A percentile compares a stretch with the other conserved stretches of the same genome.
Conservation (phyloP, 75 land plant species). For the Adiantum capillusveneris region DNA sequence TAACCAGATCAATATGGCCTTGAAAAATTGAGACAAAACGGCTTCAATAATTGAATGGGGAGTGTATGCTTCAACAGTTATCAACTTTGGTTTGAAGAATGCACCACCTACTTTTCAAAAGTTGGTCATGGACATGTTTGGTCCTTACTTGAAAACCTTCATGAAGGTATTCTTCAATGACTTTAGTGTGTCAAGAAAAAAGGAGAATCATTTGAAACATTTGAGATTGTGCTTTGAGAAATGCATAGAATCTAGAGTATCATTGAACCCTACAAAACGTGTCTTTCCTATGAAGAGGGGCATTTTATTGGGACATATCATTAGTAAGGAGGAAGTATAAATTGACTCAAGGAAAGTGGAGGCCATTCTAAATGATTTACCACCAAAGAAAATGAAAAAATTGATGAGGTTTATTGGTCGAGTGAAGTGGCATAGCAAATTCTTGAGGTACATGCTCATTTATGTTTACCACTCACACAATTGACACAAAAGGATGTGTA, state of each 20-base stretch:
- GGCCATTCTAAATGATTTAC: conserved; percentile 1
- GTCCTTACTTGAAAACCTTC: neutral
- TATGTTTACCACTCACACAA: no score
- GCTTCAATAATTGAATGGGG: conserved; percentile 19
- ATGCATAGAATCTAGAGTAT: neutral
- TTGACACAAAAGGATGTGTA: no score
- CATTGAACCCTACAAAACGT: conserved; percentile 13
- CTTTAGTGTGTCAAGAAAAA: conserved; percentile 9
- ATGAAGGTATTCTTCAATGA: conserved; percentile 29
- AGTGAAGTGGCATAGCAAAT: no score
- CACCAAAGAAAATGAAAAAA: no score
- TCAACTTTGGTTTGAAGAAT: conserved; percentile 21
- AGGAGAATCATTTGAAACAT: neutral
- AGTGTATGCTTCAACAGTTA: conserved; percentile 12
- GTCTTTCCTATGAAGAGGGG: neutral
- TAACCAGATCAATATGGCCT: conserved; percentile 11
- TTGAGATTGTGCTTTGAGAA: conserved; percentile 1
- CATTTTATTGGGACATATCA: conserved; percentile 7
- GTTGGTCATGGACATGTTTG: conserved; percentile 11
- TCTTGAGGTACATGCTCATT: no score
- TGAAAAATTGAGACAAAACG: conserved; percentile 12
- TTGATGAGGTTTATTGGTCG: no score
- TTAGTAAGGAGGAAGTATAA: neutral
- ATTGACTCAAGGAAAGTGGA: conserved; percentile 9
- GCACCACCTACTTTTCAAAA: conserved; percentile 21